Evolutionary conservation across 495 filamentous ascomycete genomes (phyloP), one percentile per base, ranked within the genome.

Genomic region (Trichocladium antarcticum): DNA sequence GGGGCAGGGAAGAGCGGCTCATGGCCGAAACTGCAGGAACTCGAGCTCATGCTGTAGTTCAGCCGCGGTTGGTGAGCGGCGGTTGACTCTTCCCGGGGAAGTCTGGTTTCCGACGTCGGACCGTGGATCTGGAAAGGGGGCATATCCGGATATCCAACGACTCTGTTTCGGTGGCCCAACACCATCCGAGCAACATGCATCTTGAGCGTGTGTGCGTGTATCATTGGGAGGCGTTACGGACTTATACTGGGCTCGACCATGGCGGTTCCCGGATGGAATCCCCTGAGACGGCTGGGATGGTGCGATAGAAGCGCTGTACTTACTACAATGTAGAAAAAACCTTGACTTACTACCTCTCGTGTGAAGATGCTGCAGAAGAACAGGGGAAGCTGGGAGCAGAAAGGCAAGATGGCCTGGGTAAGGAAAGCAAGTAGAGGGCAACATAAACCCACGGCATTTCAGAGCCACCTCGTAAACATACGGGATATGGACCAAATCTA

Each of bases 11-110:
- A 14, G 32, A 19, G 5, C 6, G 34, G 17, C 35, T 21, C n/a
- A 9, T 0, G 1, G 9, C 5, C 42, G 41, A 37, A 8, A 24
- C 15, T 12, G 40, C 29, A 45, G 46, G 49, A 53, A 37, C 11
- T 58, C 42, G 58, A 58, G 19, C 45, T 51, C 36, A 40, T 58
- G 41, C 39, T 61, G 27, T 61, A 51, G 44, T 47, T 61, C 29
- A 20, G 52, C 41, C 51, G 49, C 49, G 37, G 40, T 57, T 46
- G 42, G 45, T 12, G 19, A 19, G 14, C 12, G n/a, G 15, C 11
- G 9, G 24, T n/a, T 3, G 37, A 16, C 5, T 37, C 6, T 39
- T 21, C 10, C 28, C 11, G 34, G n/a, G n/a, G n/a, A 36, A 45
- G 16, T 5, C 31, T 16, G 1, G 14, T 16, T 37, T 6, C 16